phyloP scores from a whole-genome alignment of 2,329 filamentous ascomycete genomes.

The Xylariomycetidae sp. region DNA sequence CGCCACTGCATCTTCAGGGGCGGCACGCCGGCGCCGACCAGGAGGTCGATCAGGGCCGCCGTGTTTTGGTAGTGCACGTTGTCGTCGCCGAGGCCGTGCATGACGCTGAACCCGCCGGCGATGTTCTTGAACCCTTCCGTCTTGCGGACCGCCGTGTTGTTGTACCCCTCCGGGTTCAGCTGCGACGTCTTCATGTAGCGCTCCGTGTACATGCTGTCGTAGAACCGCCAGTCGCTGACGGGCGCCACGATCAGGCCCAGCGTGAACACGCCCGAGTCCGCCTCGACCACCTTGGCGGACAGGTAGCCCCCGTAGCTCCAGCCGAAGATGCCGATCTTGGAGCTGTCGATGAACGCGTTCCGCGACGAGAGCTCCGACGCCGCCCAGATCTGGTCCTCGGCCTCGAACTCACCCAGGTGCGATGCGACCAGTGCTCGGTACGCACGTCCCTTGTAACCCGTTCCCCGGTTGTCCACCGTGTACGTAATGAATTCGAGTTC shows the following conservation, averaged over 20 bases:
- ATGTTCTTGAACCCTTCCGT: slow-evolving; percentile 58
- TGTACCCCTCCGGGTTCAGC: slow-evolving; percentile 56
- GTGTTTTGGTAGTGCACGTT: slow-evolving; percentile 69
- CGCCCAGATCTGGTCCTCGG: slow-evolving; percentile 64
- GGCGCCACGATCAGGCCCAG: slow-evolving; percentile 61
- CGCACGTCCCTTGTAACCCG: slow-evolving; percentile 57
- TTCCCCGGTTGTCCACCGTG: slow-evolving; percentile 65
- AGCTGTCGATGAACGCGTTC: slow-evolving; percentile 50
- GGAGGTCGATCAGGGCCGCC: slow-evolving; percentile 55
- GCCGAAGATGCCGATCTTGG: slow-evolving; percentile 62
- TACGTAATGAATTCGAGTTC: slow-evolving; percentile 65
- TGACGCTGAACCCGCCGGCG: slow-evolving; percentile 54
- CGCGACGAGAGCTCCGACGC: slow-evolving; percentile 49
- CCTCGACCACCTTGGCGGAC: slow-evolving; percentile 61
- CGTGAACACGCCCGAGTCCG: slow-evolving; percentile 55
- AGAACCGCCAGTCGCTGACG: slow-evolving; percentile 66
- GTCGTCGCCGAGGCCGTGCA: slow-evolving; percentile 65
- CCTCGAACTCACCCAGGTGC: slow-evolving; percentile 59
- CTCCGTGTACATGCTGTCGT: slow-evolving; percentile 68
- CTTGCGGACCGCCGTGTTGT: slow-evolving; percentile 53
- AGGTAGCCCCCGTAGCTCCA: slow-evolving; percentile 68
- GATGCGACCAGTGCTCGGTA: slow-evolving; percentile 56
- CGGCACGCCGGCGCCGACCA: slow-evolving; percentile 55
- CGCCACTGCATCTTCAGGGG: slow-evolving; percentile 60
- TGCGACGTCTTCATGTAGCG: slow-evolving; percentile 64